Evolutionary conservation across 2,329 filamentous ascomycete genomes (phyloP).

Genomic region (Stromatinia cepivora): DNA sequence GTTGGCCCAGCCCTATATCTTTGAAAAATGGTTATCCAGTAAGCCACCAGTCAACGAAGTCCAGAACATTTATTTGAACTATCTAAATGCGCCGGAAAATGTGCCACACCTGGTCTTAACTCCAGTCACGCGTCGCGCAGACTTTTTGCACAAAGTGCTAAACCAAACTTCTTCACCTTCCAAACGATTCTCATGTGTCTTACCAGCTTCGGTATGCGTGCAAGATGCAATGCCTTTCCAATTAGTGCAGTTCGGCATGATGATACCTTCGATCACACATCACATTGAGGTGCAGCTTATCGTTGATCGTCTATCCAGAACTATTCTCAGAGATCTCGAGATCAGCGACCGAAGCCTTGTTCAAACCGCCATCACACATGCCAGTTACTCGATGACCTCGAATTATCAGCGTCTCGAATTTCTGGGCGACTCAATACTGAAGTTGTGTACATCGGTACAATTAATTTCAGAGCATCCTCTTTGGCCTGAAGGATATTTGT

Average conservation of each 20-base stretch:
- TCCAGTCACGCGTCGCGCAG: constrained; percentile 55
- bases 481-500: constrained; percentile 78
- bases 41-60: constrained; percentile 50
- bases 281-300: constrained; percentile 66
- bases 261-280: constrained; percentile 73
- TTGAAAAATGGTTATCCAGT: constrained; percentile 44
- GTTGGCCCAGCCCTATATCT: constrained; percentile 41
- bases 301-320: constrained; percentile 59
- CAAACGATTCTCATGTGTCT: constrained; percentile 46
- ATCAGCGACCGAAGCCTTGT: constrained; percentile 59
- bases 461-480: constrained; percentile 57
- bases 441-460: constrained; percentile 68
- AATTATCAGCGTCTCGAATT: constrained; percentile 88
- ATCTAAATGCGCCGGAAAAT: constrained; percentile 46
- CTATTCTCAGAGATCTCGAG: constrained; percentile 52
- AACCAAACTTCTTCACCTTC: constrained; percentile 11
- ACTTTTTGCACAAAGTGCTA: constrained; percentile 54
- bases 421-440: constrained; percentile 80
- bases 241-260: constrained; percentile 50
- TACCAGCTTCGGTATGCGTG: constrained; percentile 51
- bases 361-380: constrained; percentile 68
- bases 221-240: constrained; percentile 50
- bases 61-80: constrained; percentile 42
- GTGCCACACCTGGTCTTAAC: constrained; percentile 51
- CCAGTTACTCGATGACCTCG: constrained; percentile 56